phyloP scores from a whole-genome alignment of 495 filamentous ascomycete genomes.

The Thermochaetoides thermophila region DNA sequence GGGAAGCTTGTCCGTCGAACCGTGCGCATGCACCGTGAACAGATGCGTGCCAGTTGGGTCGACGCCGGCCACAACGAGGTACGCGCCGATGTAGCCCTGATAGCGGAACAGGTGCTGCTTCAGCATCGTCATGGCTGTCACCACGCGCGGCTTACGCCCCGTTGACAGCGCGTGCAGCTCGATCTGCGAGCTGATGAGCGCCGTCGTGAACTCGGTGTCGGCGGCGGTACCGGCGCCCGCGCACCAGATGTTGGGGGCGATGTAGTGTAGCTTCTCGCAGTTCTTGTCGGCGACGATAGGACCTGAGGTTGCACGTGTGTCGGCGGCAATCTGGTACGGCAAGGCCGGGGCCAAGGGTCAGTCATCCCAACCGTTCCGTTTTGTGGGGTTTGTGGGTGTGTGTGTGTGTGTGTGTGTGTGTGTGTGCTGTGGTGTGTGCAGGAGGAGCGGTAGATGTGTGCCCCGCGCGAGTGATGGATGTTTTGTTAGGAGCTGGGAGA shows the following conservation, averaged over 20 bases:
- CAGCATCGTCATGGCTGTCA: constrained; percentile 98
- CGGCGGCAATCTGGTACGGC: constrained; percentile 87
- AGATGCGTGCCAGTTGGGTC: constrained; percentile 93
- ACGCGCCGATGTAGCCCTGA: constrained; percentile 95
- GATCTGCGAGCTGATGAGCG: constrained; percentile 94
- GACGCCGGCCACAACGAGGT: constrained; percentile 93
- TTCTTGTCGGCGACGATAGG: constrained; percentile 99
- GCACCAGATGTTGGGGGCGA: constrained; percentile 98
- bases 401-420: not conserved
- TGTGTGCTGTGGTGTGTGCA: not conserved
- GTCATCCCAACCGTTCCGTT: too few relatives aligned
- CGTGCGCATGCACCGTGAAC: constrained; percentile 98
- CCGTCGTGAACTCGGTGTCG: constrained; percentile 98
- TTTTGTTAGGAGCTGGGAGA: not conserved
- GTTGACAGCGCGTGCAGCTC: constrained; percentile 93
- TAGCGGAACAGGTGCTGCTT: constrained; percentile 99
- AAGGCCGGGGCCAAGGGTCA: too few relatives aligned
- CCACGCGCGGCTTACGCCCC: constrained; percentile 88
- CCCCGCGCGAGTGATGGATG: too few relatives aligned
- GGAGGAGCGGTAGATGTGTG: too few relatives aligned
- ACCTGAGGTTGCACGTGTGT: constrained; percentile 93
- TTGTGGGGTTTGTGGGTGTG: too few relatives aligned
- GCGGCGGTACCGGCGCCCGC: constrained; percentile 95
- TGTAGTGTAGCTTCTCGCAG: constrained; percentile 99
- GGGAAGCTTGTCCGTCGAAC: constrained; percentile 94